Base-by-base conservation (phyloP, 257 asterid genomes). In the Echium plantagineum region DNA sequence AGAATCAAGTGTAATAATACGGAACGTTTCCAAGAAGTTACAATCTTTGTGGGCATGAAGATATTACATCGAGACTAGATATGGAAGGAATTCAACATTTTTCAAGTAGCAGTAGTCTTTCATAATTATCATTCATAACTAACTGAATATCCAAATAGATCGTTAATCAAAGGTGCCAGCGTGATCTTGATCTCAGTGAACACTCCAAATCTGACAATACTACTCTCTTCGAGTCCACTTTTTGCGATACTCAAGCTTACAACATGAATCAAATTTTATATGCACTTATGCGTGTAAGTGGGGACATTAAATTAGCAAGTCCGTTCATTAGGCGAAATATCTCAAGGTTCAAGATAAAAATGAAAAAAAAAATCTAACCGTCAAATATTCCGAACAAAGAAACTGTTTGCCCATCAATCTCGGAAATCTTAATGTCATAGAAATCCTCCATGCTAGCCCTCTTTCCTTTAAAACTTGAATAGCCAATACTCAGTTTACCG, bases 391-490 rank as follows among this genome's bases (percentile, higher is more conserved):
- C 99, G 56, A 93, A 93, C 73, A 93, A 83, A 74, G 75, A 83
- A 71, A 86, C 86, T 57, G 96, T 59, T 66, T 81, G 68, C 53
- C 87, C 99, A 66, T 80, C 90, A 73, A 89, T 70, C 67, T 75
- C 64, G 67, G 94, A 74, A 67, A 82, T 78, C 81, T 89, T 89
- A 57, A 83, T 84, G 77, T 86, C 99, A 69, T 76, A 93, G 64
- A 86, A 93, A 73, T 93, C 99, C 83, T 93, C 99, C 99, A 93
- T 89, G 84, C 74, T 89, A 52, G 87, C 85, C 74, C 99, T 83
- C 78, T 86, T 93, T 60, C 99, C 99, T 77, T 96, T 83, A 70
- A 84, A 93, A 71, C 97, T 93, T 65, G 99, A 81, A 80, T 86
- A 89, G 30, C 99, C 99, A 61, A 95, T 89, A 63, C 90, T 81